Conservation (phyloP, 2,329 filamentous ascomycete genomes). For the Fusarium torulosum region DNA sequence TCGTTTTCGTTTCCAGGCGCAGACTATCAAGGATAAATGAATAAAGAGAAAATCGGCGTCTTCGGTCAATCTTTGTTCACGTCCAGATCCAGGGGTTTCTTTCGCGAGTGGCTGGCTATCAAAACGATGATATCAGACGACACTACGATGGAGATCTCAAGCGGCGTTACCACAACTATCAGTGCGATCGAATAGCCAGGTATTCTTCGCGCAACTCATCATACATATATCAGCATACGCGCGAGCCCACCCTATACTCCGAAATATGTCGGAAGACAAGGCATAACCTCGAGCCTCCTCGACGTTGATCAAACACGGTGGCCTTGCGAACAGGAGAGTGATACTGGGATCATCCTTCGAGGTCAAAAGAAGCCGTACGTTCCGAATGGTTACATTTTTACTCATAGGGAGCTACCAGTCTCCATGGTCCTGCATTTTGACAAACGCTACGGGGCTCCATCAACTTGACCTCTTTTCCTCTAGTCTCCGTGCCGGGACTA, state of each 20-base stretch:
- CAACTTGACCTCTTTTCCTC: constrained; percentile 6
- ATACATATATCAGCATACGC: background rate
- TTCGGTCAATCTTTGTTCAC: constrained; percentile 16
- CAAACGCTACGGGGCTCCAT: constrained; percentile 4
- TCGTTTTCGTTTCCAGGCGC: constrained; percentile 33
- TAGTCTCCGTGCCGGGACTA: background rate
- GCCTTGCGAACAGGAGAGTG: background rate
- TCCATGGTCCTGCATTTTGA: constrained; percentile 4
- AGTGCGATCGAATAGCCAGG: background rate
- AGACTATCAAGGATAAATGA: constrained; percentile 40
- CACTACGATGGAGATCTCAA: background rate
- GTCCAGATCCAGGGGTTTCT: background rate
- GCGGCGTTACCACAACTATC: background rate
- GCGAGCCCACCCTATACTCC: background rate
- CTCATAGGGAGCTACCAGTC: constrained; percentile 1
- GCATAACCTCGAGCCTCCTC: background rate
- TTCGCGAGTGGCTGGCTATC: constrained; percentile 6
- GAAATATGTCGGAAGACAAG: constrained; percentile 2
- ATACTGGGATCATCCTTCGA: constrained; percentile 13
- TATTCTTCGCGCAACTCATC: background rate
- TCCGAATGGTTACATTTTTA: constrained; percentile 10
- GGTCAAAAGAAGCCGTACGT: constrained; percentile 1
- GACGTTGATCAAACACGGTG: constrained; percentile 21
- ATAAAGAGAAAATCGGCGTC: constrained; percentile 44
- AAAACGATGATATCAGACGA: background rate